Evolutionary conservation across 2,329 filamentous ascomycete species (phyloP).

Genomic region (Colletotrichum tropicicola): DNA sequence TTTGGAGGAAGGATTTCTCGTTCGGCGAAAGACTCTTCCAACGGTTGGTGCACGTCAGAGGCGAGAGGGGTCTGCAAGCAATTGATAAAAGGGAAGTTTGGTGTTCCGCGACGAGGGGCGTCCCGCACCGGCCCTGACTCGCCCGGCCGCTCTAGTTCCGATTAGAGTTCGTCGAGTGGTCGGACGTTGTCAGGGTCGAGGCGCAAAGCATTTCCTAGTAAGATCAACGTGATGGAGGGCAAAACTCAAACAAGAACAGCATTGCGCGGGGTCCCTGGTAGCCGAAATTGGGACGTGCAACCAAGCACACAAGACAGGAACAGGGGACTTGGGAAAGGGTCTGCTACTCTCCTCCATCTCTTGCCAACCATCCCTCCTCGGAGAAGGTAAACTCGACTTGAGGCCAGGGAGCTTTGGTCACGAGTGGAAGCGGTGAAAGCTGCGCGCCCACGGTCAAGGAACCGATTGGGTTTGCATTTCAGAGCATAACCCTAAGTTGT

Average conservation of each 20-base stretch:
- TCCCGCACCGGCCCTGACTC: constrained; percentile 12
- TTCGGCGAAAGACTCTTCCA: neutral
- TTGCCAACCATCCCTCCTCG: neutral
- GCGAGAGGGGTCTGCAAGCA: neutral
- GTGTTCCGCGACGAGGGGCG: neutral
- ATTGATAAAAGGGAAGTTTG: constrained; percentile 7
- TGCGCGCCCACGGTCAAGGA: neutral
- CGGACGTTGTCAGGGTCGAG: neutral
- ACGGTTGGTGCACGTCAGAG: rapidly evolving
- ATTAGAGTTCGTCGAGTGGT: constrained; percentile 19
- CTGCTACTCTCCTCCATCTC: neutral
- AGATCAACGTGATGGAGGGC: neutral
- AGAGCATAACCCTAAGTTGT: neutral
- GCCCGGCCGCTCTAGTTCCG: neutral
- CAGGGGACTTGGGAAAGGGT: neutral
- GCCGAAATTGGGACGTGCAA: neutral
- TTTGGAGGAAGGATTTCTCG: neutral
- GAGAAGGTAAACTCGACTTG: neutral
- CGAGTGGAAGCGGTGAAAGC: neutral
- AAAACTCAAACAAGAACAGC: neutral
- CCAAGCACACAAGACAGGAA: neutral
- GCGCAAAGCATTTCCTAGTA: constrained; percentile 1
- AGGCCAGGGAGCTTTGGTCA: neutral
- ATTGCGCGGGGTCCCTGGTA: neutral
- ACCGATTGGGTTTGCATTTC: neutral